phyloP scores from a whole-genome alignment of 805 yeast species.

The Clavispora fructus region DNA sequence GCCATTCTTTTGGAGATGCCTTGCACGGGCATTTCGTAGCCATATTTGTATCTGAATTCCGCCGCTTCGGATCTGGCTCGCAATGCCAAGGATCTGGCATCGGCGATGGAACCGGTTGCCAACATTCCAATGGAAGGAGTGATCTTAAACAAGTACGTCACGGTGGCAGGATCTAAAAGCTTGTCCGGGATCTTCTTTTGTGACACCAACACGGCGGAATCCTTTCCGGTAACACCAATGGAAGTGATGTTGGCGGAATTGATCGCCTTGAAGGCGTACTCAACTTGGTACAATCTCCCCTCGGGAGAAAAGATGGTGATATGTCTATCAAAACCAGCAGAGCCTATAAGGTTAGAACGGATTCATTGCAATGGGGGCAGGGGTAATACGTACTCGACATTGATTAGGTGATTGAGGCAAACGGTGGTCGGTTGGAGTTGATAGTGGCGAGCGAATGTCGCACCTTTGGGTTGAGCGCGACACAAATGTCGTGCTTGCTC shows the following conservation, averaged over 20 bases:
- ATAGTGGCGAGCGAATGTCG: conserved; percentile 5
- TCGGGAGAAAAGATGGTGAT: conserved; percentile 98
- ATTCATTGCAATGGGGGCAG: background rate
- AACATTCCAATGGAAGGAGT: conserved; percentile 82
- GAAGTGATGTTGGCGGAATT: conserved; percentile 89
- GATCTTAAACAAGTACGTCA: conserved; percentile 78
- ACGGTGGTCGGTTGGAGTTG: background rate
- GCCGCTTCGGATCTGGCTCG: conserved; percentile 96
- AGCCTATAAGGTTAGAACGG: conserved; percentile 46
- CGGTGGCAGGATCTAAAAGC: conserved; percentile 80
- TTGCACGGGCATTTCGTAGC: conserved; percentile 95
- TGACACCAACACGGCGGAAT: conserved; percentile 80
- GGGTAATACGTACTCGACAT: conserved; percentile 13
- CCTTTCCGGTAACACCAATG: conserved; percentile 80
- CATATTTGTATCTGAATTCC: conserved; percentile 89
- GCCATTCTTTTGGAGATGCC: conserved; percentile 93
- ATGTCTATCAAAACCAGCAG: conserved; percentile 98
- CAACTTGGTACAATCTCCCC: conserved; percentile 95
- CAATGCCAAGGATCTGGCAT: conserved; percentile 83
- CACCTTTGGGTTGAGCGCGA: background rate
- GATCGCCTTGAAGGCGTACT: conserved; percentile 96
- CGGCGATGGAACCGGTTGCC: conserved; percentile 94
- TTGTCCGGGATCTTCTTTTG: conserved; percentile 97
- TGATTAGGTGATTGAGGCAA: conserved; percentile 1
- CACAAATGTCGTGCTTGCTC: background rate